Conservation (phyloP, 2,329 filamentous ascomycete genomes). For the Pseudonectria foliicola region DNA sequence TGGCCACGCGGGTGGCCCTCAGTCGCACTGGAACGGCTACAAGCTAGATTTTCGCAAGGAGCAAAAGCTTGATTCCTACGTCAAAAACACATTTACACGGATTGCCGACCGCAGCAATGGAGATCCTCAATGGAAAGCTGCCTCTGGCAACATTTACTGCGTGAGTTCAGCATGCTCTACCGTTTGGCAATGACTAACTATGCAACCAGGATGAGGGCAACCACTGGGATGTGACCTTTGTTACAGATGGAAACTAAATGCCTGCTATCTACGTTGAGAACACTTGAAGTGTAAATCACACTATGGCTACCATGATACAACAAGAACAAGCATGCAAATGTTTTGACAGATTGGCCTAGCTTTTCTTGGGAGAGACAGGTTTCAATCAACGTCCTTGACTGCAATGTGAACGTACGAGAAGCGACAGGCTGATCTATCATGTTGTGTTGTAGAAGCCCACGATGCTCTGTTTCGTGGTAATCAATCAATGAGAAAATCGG, state of each 20-base stretch:
- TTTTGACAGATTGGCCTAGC: no score
- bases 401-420: no score
- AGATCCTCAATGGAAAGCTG: constrained; percentile 16
- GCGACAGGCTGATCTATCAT: no score
- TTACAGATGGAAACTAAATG: constrained; percentile 9
- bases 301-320: no score
- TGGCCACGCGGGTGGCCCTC: constrained; percentile 14
- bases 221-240: constrained; percentile 16
- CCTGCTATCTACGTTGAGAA: no score
- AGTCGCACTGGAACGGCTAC: constrained; percentile 17
- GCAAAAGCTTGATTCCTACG: constrained; percentile 11
- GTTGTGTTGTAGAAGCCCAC: no score
- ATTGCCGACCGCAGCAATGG: constrained; percentile 14
- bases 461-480: no score
- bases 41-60: constrained; percentile 18
- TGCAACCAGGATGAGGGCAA: constrained; percentile 13
- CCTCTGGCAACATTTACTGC: constrained; percentile 19
- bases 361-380: no score
- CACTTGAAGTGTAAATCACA: no score
- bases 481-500: no score
- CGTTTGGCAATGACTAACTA: neutral
- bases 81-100: constrained; percentile 13
- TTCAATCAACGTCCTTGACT: no score
- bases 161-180: constrained; percentile 12
- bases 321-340: no score